Evolutionary conservation across 1,284 basidiomycete species (phyloP).

Genomic region (Golubevia pallescens): DNA sequence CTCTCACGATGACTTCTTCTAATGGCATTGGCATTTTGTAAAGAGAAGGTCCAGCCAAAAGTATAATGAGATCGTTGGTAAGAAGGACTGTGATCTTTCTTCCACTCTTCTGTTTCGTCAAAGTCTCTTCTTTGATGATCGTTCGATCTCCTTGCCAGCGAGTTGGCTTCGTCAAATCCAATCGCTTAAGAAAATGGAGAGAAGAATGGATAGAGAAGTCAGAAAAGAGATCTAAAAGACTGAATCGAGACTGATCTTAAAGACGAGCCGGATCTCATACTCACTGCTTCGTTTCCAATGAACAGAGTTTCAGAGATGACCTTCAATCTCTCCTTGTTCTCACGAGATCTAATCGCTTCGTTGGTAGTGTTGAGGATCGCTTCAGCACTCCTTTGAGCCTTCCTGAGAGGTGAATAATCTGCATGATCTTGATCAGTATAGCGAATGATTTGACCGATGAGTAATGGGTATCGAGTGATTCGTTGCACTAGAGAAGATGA

Average conservation of each 20-base stretch:
- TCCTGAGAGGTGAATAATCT: slow-evolving; percentile 70
- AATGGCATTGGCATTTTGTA: slow-evolving; percentile 45
- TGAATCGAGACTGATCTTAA: not conserved
- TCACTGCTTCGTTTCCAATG: slow-evolving; percentile 66
- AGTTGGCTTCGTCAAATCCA: slow-evolving; percentile 89
- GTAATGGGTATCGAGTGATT: slow-evolving; percentile 85
- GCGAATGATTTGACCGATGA: slow-evolving; percentile 81
- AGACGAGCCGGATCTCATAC: not conserved
- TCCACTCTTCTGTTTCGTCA: slow-evolving; percentile 83
- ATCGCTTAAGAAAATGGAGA: slow-evolving; percentile 69
- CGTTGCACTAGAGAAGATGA: slow-evolving; percentile 77
- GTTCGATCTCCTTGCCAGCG: slow-evolving; percentile 77
- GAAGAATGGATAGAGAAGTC: not conserved
- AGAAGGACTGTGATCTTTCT: slow-evolving; percentile 72
- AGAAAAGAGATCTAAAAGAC: slow-evolving; percentile 5
- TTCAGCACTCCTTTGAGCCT: slow-evolving; percentile 74
- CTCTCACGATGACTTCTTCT: slow-evolving; percentile 26
- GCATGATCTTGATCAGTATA: slow-evolving; percentile 75
- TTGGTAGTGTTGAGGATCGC: slow-evolving; percentile 80
- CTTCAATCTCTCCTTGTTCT: slow-evolving; percentile 76
- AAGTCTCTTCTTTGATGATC: slow-evolving; percentile 78
- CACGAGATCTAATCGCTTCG: slow-evolving; percentile 84
- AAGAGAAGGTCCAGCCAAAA: slow-evolving; percentile 18
- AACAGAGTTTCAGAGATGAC: slow-evolving; percentile 79
- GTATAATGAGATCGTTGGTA: slow-evolving; percentile 61